A percentile compares a stretch with the other conserved stretches of the same genome.
These are phyloP conservation scores for Ceriops tagal DNA, from an alignment of 345 rosid species.

Conservation along the genomic window DNA sequence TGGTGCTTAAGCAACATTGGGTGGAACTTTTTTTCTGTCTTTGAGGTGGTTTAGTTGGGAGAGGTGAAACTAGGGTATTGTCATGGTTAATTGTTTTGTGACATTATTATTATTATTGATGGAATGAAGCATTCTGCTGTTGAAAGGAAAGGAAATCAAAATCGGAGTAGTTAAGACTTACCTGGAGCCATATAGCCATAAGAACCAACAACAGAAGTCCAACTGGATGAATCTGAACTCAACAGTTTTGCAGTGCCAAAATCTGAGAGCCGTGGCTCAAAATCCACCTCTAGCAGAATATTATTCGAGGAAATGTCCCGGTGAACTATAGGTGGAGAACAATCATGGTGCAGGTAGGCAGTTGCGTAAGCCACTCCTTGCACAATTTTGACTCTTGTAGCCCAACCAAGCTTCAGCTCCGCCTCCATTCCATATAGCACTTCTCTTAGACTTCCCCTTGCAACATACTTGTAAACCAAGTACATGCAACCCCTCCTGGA, in stretches of 20 bases:
- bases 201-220: conserved; percentile 62
- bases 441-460: conserved; percentile 49
- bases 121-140: no score
- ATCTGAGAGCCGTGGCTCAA: conserved; percentile 56
- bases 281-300: conserved; percentile 49
- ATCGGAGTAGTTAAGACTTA: conserved; percentile 16
- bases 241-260: conserved; percentile 65
- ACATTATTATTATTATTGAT: no score
- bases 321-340: conserved; percentile 58
- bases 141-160: neutral
- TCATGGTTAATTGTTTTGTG: no score
- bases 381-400: conserved; percentile 41
- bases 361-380: conserved; percentile 66
- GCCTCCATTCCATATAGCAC: conserved; percentile 43
- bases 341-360: conserved; percentile 68
- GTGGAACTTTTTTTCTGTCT: no score
- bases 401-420: conserved; percentile 41
- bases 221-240: conserved; percentile 44
- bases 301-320: conserved; percentile 58
- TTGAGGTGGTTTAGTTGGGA: no score
- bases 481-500: conserved; percentile 41
- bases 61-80: no score
- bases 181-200: conserved; percentile 86
- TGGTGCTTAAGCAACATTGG: no score
- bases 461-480: conserved; percentile 58